Evolutionary conservation across 495 filamentous ascomycete genomes (phyloP).

Genomic region (Thozetella sp.): DNA sequence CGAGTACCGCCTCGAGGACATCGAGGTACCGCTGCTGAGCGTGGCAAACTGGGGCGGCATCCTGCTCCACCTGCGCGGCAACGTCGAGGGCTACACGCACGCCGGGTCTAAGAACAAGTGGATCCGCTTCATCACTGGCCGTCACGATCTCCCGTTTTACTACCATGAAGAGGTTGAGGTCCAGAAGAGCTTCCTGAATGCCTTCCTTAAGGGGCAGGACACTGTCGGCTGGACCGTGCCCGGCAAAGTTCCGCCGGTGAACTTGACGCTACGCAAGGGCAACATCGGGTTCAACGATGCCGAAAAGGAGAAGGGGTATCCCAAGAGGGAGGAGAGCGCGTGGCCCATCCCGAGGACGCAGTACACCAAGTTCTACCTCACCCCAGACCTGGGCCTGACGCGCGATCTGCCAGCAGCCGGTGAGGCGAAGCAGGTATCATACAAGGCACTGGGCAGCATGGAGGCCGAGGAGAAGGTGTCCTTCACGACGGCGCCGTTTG

Average conservation of each 20-base stretch:
- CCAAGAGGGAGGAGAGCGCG: constrained; percentile 52
- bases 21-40: constrained; percentile 60
- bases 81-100: constrained; percentile 62
- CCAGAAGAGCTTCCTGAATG: constrained; percentile 66
- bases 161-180: constrained; percentile 65
- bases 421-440: constrained; percentile 40
- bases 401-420: constrained; percentile 10
- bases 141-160: constrained; percentile 74
- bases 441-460: constrained; percentile 55
- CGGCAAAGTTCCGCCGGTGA: constrained; percentile 57
- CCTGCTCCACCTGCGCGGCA: constrained; percentile 62
- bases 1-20: constrained; percentile 62
- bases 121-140: constrained; percentile 66
- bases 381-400: constrained; percentile 33
- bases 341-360: constrained; percentile 67
- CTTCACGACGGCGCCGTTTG: constrained; percentile 57
- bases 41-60: constrained; percentile 73
- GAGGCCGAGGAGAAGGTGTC: constrained; percentile 46
- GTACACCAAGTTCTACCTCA: constrained; percentile 60
- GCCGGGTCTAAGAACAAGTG: constrained; percentile 66
- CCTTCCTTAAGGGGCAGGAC: constrained; percentile 68
- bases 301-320: constrained; percentile 50
- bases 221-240: constrained; percentile 54
- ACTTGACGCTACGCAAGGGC: constrained; percentile 60
- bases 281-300: constrained; percentile 66